Conservation (phyloP, 164 flowering plant genomes). For the Buxus sempervirens region DNA sequence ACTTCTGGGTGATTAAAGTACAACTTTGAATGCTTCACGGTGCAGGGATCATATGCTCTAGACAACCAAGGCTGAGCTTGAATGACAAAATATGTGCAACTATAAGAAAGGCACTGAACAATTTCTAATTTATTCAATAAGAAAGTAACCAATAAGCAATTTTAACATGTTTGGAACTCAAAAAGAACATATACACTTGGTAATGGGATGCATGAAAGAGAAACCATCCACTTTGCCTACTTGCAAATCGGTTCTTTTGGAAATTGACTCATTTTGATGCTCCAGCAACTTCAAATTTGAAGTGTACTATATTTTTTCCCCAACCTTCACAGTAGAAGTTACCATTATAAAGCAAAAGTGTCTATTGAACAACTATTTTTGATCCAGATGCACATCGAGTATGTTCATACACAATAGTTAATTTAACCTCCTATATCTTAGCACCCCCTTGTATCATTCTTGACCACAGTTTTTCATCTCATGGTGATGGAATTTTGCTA, state of each 20-base stretch:
- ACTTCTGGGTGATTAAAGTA: conserved; percentile 93
- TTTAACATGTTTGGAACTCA: background rate
- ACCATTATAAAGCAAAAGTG: background rate
- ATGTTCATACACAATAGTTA: no score
- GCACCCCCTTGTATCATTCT: no score
- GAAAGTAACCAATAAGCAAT: background rate
- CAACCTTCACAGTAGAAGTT: no score
- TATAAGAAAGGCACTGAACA: conserved; percentile 8
- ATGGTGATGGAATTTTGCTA: no score
- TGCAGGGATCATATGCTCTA: conserved; percentile 95
- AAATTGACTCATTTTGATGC: no score
- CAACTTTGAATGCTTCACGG: conserved; percentile 63
- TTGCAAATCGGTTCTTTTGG: no score
- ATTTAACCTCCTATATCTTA: no score
- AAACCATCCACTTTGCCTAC: background rate
- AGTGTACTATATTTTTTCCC: conserved; percentile 7
- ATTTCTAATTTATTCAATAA: background rate
- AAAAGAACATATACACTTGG: background rate
- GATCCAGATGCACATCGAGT: background rate
- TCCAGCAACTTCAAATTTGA: background rate
- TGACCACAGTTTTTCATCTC: no score
- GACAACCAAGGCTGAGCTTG: conserved; percentile 86
- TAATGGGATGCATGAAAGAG: background rate
- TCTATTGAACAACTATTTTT: background rate
- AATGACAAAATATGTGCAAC: conserved; percentile 10